Evolutionary conservation across 192 early-diverging fungal species (phyloP), one percentile per base, ranked within the genome.

Genomic region (Coemansia sp.): DNA sequence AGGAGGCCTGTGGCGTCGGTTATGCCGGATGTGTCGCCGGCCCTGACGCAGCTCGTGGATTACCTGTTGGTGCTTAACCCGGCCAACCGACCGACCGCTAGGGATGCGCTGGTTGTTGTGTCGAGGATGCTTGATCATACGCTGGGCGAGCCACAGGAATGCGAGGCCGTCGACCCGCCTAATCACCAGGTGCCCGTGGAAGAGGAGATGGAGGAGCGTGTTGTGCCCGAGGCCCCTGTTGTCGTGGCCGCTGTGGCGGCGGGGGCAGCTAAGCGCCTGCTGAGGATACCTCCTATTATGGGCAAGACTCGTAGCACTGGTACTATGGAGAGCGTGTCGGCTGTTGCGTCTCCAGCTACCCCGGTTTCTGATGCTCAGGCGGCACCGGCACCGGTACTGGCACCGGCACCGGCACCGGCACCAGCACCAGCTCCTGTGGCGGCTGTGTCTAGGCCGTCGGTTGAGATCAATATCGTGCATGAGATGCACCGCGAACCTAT

Each of bases 41-140:
- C 77, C 8, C 71, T 86, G 26, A 58, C 90, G 9, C 83, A 86
- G 37, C 51, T 97, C 5, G 76, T 97, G 2, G 86, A 83, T 11
- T 87, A 89, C 31, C 76, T 93, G 58, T 73, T 97, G 21, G 83
- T 84, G 36, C 93, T 94, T 56, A 92, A 95, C 57, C 95, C 95
- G 20, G 83, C 79, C 26, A 75, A 80, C 34, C 78, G 95, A 24
- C 86, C 91, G 5, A 90, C 90, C 0, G 93, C 94, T 0, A 71
- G 76, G 16, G 89, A 94, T n/a, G 86, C 89, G 0, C 67, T 97
- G 48, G 65, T 71, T 35, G 81, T 71, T 24, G 77, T 79, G 20
- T 79, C 77, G n/a, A 24, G 60, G 5, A 70, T 79, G 67, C 77
- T 79, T 8, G 77, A 79, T 35, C 63, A 74, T 34, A 55, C 65